Base-by-base conservation (phyloP, 257 asterid genomes). In the Solanum sejunctum region DNA sequence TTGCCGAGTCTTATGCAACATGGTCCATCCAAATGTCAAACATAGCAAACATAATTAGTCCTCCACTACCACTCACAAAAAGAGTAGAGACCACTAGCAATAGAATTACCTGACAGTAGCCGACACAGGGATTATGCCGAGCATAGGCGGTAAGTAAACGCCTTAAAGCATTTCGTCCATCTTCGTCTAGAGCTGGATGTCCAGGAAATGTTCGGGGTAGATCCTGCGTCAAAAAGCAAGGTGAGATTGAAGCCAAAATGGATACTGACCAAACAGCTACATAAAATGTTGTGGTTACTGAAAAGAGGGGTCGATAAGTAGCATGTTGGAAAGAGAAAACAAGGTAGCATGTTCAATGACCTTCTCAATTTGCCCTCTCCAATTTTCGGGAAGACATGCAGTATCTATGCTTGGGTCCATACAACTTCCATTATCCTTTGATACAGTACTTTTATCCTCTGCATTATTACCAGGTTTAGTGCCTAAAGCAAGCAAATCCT, bases 201-300 rank as follows among this genome's bases (percentile, higher is more conserved):
- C 99, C 99, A 18, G 99, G 99, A 91, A 94, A 94, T 21, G 99
- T 95, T 83, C 98, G 94, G 86, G 98, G 98, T 86, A 95, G 90
- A 90, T 95, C 99, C 99, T 95, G 91, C 67, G 45, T 63, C 73
- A 45, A 77, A 85, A 82, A 23, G 63, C 23, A 60, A 66, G 78
- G 41, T 5, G 17, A 18, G 9, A 55, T 69, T 51, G 66, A 83
- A 26, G 85, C 39, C 54, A 26, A 84, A 43, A 70, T 20, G 63
- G 80, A 18, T 71, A 64, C 54, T 5, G 51, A 57, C 52, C 39
- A 71, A 56, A 23, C 72, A 57, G 84, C 72, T 52, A 39, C 1
- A 55, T 57, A 20, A 39, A 58, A 8, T 55, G 67, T 57, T 20
- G 56, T 26, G 45, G 67, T 49, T 81, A 39, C 39, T 21, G 55